Evolutionary conservation across 768 basidiomycete genomes (phyloP), one percentile per base, ranked within the genome.

Genomic region (Mycena chlorophos): DNA sequence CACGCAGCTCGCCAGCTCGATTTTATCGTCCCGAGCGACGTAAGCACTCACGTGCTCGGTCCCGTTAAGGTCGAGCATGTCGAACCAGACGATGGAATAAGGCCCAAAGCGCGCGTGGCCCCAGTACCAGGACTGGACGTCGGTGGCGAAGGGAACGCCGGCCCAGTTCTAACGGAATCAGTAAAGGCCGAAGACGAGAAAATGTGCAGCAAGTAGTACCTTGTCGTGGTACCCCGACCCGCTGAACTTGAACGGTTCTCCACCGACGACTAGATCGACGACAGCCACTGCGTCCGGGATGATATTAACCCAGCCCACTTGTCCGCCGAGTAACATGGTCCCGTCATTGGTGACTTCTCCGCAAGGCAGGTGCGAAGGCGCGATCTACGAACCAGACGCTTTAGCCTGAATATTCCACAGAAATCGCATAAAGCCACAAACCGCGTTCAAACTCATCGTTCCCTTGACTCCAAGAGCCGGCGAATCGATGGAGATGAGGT

Each of bases 41-140:
- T 62, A 62, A 2, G 52, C 56, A 43, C 56, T 58, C 17, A 47
- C 25, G 23, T 52, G 51, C 43, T 57, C 48, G 39, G 37, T 39
- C 23, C 61, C 61, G 27, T 52, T 42, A 12, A 27, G 17, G 12
- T 19, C 48, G n/a, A 57, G 40, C 22, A 51, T 13, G 28, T 58
- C 49, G 46, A 58, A 58, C 61, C 57, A 62, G 19, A 62, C 56
- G 57, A 62, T 39, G 50, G 57, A 58, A 34, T 62, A 62, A 1
- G 61, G 57, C 1, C 61, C 61, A 10, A 62, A 8, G 13, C 61
- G 42, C 3, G 54, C 57, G 42, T 62, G 60, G 26, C 60, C 60
- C 60, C 60, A 61, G 38, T 54, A 50, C 56, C 56, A 61, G 31
- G 34, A 47, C 17, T 5, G 26, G 3, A 58, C 37, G 40, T 20